Percentiles rank a stretch among this genome's conserved stretches.
Evolutionary conservation across 2,329 filamentous ascomycete genomes (phyloP).

Genomic region (Teratosphaeria zuluensis): DNA sequence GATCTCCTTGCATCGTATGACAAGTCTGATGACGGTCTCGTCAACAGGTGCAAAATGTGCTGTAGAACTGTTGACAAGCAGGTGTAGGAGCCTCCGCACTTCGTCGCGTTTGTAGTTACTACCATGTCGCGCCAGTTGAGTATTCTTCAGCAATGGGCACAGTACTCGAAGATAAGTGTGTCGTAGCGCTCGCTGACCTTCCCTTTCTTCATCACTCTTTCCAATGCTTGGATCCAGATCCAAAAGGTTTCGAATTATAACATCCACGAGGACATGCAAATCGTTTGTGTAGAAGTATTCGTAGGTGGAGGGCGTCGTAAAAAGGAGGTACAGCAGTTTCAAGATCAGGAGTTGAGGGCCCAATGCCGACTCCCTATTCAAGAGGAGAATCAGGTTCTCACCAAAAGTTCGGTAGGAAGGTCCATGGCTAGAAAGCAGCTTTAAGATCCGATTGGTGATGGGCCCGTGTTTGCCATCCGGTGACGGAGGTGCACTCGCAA

Average conservation of each 20-base stretch:
- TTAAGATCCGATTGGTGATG: constrained; percentile 87
- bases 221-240: constrained; percentile 75
- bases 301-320: constrained; percentile 82
- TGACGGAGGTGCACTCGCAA: constrained; percentile 50
- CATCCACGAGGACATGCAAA: constrained; percentile 83
- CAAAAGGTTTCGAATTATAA: constrained; percentile 92
- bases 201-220: constrained; percentile 19
- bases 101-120: constrained; percentile 90
- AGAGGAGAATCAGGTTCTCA: constrained; percentile 88
- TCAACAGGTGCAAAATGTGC: constrained; percentile 72
- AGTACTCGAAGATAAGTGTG: constrained; percentile 93
- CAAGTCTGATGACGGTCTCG: constrained; percentile 67
- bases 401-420: constrained; percentile 85
- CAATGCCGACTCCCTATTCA: constrained; percentile 90
- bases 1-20: constrained; percentile 53
- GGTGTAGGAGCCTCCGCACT: constrained; percentile 62
- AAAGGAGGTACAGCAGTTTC: constrained; percentile 89
- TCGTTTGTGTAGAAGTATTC: constrained; percentile 99
- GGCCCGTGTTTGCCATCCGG: constrained; percentile 30
- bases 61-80: constrained; percentile 43
- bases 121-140: constrained; percentile 67
- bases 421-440: constrained; percentile 73
- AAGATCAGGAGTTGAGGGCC: constrained; percentile 92
- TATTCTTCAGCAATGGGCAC: constrained; percentile 82
- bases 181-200: constrained; percentile 47